Percentiles rank a stretch among this genome's conserved stretches.
Evolutionary conservation across 352 stramenopile species (phyloP).

Genomic region (Phytophthora agathidicida): DNA sequence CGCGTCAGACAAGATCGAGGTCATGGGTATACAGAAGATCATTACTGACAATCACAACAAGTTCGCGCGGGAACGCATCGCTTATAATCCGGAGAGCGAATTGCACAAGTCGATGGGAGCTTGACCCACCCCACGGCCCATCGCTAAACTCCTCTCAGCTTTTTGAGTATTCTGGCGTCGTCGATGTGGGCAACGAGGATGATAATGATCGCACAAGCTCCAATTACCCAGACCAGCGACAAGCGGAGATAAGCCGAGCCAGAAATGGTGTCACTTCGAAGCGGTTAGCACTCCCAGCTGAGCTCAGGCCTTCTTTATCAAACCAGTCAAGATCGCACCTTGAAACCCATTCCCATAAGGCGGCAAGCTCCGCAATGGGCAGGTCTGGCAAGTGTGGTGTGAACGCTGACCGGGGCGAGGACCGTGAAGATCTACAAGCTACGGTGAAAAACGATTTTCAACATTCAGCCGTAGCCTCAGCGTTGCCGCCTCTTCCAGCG

Average conservation of each 20-base stretch:
- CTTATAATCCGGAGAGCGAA: slow-evolving; percentile 61
- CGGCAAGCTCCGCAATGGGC: neutral
- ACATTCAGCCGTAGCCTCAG: slow-evolving; percentile 9
- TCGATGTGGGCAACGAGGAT: neutral
- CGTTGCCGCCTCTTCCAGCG: slow-evolving; percentile 73
- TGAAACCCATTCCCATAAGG: neutral
- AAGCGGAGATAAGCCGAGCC: neutral
- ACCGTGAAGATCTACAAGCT: slow-evolving; percentile 4
- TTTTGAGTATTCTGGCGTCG: neutral
- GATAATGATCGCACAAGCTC: neutral
- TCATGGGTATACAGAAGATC: slow-evolving; percentile 64
- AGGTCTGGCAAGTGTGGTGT: neutral
- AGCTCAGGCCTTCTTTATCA: slow-evolving; percentile 17
- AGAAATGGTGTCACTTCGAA: neutral
- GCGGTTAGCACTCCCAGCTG: slow-evolving; percentile 18
- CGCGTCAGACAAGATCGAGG: slow-evolving; percentile 17
- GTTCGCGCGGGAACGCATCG: slow-evolving; percentile 25
- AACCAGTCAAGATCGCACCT: neutral
- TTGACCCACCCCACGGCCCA: slow-evolving; percentile 32
- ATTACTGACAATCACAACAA: slow-evolving; percentile 59
- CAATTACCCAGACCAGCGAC: slow-evolving; percentile 1
- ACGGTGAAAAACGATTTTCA: slow-evolving; percentile 5
- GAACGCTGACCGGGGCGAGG: neutral
- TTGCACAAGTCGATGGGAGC: slow-evolving; percentile 54
- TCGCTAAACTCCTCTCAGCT: slow-evolving; percentile 17